Evolutionary conservation across 2,329 filamentous ascomycete genomes (phyloP).

Genomic region (Hymenoscyphus fructigenus): DNA sequence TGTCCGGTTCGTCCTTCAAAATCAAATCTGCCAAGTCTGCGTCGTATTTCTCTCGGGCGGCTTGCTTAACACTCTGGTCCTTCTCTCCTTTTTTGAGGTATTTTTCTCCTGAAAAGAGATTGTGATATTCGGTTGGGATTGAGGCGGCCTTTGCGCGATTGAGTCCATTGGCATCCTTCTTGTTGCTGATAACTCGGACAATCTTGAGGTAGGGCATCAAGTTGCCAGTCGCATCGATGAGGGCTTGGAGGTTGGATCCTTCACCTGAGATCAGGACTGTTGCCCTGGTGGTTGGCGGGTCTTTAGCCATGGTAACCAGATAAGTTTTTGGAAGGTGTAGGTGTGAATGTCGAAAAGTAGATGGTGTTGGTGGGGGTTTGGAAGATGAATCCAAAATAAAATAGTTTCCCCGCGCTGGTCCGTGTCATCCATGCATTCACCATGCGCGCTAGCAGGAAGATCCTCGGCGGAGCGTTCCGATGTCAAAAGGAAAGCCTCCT

Average conservation of each 20-base stretch:
- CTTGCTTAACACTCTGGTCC: conserved; percentile 44
- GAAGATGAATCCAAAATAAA: not conserved
- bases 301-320: conserved; percentile 13
- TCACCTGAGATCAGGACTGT: conserved; percentile 65
- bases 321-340: not conserved
- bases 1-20: conserved; percentile 49
- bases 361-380: not conserved
- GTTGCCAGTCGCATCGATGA: conserved; percentile 46
- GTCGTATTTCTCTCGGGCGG: conserved; percentile 62
- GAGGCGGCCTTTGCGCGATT: conserved; percentile 56
- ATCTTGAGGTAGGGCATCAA: conserved; percentile 49
- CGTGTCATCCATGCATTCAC: not conserved
- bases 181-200: conserved; percentile 65
- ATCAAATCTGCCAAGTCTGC: conserved; percentile 63
- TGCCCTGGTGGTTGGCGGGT: conserved; percentile 39
- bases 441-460: not conserved
- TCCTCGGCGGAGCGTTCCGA: not conserved
- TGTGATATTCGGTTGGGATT: conserved; percentile 66
- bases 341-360: not conserved
- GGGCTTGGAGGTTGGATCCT: conserved; percentile 70
- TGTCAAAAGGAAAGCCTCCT: not conserved
- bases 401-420: not conserved
- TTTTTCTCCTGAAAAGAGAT: conserved; percentile 55
- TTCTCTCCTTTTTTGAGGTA: conserved; percentile 33
- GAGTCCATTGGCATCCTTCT: conserved; percentile 63